Evolutionary conservation across 1,284 basidiomycete species (phyloP).

Genomic region (Puccinia horiana): DNA sequence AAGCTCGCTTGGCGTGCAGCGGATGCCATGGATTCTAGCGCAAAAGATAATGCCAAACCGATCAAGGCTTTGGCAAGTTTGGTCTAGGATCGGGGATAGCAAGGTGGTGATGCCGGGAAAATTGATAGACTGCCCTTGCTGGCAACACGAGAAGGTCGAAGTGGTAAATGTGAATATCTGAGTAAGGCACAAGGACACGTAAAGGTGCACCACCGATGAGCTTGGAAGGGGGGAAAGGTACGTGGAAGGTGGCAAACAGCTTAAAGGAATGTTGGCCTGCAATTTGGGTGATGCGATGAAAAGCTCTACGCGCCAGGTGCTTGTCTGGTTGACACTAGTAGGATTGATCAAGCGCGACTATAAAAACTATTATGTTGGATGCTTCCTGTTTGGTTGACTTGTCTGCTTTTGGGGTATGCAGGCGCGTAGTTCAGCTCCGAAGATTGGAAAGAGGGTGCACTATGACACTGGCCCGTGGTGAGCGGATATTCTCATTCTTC

Average conservation of each 20-base stretch:
- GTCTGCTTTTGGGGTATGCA: slow-evolving; percentile 1
- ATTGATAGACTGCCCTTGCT: neutral
- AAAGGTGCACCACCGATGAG: neutral
- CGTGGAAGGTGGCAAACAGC: neutral
- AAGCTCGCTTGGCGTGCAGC: slow-evolving; percentile 6
- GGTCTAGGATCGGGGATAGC: slow-evolving; percentile 19
- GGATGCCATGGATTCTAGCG: slow-evolving; percentile 7
- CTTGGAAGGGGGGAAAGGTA: neutral
- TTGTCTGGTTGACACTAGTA: neutral
- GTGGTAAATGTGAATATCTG: neutral
- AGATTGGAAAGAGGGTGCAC: slow-evolving; percentile 10
- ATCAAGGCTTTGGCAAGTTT: neutral
- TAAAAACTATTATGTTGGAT: neutral
- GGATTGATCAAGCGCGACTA: neutral
- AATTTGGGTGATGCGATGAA: neutral
- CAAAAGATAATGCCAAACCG: neutral
- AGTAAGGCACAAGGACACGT: neutral
- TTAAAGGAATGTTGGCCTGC: neutral
- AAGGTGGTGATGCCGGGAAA: slow-evolving; percentile 18
- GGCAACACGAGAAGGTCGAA: neutral
- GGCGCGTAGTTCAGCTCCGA: neutral
- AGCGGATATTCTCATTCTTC: slow-evolving; percentile 4
- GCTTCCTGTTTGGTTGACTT: slow-evolving; percentile 11
- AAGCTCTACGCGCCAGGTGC: no score
- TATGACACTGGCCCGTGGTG: slow-evolving; percentile 2